These are phyloP conservation scores for Cercospora sp. DNA, from an alignment of 2,329 filamentous ascomycete genomes.

Conservation along the genomic window DNA sequence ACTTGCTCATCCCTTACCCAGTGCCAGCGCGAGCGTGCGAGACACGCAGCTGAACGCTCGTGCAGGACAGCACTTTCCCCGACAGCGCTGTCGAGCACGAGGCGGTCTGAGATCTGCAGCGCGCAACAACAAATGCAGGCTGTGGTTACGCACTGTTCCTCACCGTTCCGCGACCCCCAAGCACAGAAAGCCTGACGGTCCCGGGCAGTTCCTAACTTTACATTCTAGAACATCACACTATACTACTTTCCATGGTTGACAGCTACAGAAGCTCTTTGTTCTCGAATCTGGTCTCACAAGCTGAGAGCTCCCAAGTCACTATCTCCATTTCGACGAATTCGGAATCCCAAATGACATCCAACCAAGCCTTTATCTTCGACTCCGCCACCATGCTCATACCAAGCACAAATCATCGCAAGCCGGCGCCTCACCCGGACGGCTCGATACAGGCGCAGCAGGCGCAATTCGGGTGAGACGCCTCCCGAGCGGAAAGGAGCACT, in stretches of 20 bases:
- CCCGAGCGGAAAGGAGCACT: conserved; percentile 5
- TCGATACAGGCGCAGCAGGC: neutral
- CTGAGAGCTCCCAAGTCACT: neutral
- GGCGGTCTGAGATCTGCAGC: neutral
- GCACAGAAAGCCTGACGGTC: neutral
- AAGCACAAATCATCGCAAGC: neutral
- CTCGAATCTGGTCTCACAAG: neutral
- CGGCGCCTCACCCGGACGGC: neutral
- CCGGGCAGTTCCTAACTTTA: neutral
- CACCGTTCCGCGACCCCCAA: neutral
- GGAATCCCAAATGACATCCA: neutral
- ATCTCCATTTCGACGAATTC: neutral
- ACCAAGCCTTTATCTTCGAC: conserved; percentile 4
- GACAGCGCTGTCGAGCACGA: neutral
- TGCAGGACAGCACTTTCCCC: neutral
- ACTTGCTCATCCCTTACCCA: neutral
- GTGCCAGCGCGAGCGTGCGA: neutral
- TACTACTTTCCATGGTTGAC: neutral
- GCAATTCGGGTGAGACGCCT: neutral
- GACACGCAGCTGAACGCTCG: neutral
- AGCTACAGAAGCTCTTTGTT: neutral
- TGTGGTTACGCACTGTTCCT: neutral
- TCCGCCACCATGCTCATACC: neutral
- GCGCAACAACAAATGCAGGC: neutral
- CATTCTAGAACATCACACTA: neutral